Percentiles rank a stretch among this genome's conserved stretches.
Conservation (phyloP, 495 filamentous ascomycete genomes). For the Hypoxylon fragiforme region DNA sequence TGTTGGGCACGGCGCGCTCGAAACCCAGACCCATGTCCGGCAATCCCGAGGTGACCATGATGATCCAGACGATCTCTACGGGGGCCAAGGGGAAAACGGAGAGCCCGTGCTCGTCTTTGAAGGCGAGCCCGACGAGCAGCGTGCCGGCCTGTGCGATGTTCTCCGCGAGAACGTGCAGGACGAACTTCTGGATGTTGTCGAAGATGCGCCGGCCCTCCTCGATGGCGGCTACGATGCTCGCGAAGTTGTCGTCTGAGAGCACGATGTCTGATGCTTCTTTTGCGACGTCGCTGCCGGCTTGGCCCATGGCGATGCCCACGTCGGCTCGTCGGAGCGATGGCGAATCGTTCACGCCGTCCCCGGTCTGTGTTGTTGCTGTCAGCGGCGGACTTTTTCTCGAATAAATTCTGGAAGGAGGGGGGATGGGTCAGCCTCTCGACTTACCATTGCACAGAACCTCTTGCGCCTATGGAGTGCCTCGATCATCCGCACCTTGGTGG, state of each 20-base stretch:
- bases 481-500: conserved; percentile 73
- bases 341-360: conserved; percentile 80
- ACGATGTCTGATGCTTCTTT: conserved; percentile 80
- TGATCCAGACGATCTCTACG: conserved; percentile 77
- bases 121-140: conserved; percentile 69
- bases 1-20: conserved; percentile 66
- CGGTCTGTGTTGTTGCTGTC: conserved; percentile 43
- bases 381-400: no score
- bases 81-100: conserved; percentile 75
- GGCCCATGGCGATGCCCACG: conserved; percentile 79
- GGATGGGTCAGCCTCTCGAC: background rate
- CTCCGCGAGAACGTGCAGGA: conserved; percentile 71
- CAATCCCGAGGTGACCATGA: conserved; percentile 73
- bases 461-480: conserved; percentile 67
- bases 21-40: conserved; percentile 78
- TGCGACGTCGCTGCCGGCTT: conserved; percentile 71
- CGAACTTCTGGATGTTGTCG: conserved; percentile 79
- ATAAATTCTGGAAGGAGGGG: no score
- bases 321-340: conserved; percentile 74
- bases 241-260: conserved; percentile 77
- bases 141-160: conserved; percentile 73
- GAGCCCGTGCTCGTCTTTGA: conserved; percentile 64
- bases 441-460: conserved; percentile 64
- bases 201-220: conserved; percentile 74
- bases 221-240: conserved; percentile 71